Conservation (phyloP, 2,329 filamentous ascomycete species). For the Rugonectria rugulosa region DNA sequence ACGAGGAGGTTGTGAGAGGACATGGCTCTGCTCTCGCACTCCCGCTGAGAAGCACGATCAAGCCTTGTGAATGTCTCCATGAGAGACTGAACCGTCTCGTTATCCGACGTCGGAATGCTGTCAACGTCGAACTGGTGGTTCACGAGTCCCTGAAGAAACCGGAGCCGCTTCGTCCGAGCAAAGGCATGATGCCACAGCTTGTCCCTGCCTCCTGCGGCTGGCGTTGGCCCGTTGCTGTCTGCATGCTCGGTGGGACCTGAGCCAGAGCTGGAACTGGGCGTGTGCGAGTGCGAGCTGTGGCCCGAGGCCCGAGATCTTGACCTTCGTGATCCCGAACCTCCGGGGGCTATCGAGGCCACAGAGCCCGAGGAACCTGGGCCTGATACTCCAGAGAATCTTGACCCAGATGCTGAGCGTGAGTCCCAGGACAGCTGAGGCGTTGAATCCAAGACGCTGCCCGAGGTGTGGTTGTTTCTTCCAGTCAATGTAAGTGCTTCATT, state of each 20-base stretch:
- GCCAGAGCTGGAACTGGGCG: not conserved
- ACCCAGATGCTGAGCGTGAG: not conserved
- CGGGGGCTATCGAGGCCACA: not conserved
- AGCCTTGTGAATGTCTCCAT: conserved; percentile 11
- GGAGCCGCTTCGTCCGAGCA: conserved; percentile 5
- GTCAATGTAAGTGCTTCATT: not conserved
- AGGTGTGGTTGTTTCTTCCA: not conserved
- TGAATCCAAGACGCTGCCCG: conserved; percentile 1
- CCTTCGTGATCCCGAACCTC: too few relatives aligned
- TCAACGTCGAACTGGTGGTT: not conserved
- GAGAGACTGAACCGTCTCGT: conserved; percentile 4
- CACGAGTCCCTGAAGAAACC: conserved; percentile 3
- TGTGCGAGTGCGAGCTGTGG: too few relatives aligned
- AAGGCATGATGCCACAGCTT: conserved; percentile 11
- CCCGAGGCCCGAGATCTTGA: too few relatives aligned
- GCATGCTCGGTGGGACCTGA: not conserved
- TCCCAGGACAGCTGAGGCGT: conserved; percentile 5
- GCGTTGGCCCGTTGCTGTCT: not conserved
- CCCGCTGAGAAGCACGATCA: conserved; percentile 1
- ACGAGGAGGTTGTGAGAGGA: conserved; percentile 3
- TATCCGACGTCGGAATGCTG: not conserved
- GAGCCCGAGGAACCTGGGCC: not conserved
- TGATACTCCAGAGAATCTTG: not conserved
- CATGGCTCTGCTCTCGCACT: conserved; percentile 2
- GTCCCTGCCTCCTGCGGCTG: not conserved